Conservation (phyloP, 2,329 filamentous ascomycete species). For the Aspergillus thermomutatus region DNA sequence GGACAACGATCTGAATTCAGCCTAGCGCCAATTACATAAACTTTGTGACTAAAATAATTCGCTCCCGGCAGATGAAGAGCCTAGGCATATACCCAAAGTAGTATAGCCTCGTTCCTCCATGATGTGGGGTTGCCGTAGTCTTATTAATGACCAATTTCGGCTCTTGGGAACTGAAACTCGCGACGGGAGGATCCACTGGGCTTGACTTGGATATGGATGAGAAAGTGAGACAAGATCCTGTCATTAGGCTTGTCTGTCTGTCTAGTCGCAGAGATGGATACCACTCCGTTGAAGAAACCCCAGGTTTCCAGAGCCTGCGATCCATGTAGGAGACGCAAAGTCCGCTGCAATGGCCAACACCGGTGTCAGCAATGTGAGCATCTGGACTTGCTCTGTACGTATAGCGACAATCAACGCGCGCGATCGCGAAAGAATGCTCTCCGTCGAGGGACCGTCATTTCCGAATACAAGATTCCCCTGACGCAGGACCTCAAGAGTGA, state of each 20-base stretch:
- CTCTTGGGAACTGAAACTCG: not conserved
- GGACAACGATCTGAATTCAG: not conserved
- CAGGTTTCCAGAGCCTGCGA: constrained; percentile 39
- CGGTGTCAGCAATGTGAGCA: constrained; percentile 44
- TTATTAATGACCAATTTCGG: not conserved
- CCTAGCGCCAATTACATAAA: not conserved
- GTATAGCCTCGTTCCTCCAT: not conserved
- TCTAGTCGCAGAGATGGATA: not conserved
- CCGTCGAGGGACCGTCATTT: constrained; percentile 41
- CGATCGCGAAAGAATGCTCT: constrained; percentile 36
- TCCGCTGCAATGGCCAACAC: constrained; percentile 46
- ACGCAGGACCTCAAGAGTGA: not conserved
- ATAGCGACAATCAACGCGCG: constrained; percentile 30
- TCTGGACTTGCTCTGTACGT: constrained; percentile 46
- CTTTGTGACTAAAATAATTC: not conserved
- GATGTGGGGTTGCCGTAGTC: not conserved
- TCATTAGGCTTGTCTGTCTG: not conserved
- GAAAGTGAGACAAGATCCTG: not conserved
- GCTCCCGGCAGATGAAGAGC: not conserved
- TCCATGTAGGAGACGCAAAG: constrained; percentile 46
- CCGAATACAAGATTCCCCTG: constrained; percentile 31
- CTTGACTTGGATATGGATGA: not conserved
- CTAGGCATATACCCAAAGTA: not conserved
- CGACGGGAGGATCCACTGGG: not conserved
- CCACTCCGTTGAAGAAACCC: not conserved